A percentile compares a stretch with the other conserved stretches of the same genome.
These are phyloP conservation scores for Trichosporon coremiiforme DNA, from an alignment of 1,284 basidiomycete genomes.

Conservation along the genomic window DNA sequence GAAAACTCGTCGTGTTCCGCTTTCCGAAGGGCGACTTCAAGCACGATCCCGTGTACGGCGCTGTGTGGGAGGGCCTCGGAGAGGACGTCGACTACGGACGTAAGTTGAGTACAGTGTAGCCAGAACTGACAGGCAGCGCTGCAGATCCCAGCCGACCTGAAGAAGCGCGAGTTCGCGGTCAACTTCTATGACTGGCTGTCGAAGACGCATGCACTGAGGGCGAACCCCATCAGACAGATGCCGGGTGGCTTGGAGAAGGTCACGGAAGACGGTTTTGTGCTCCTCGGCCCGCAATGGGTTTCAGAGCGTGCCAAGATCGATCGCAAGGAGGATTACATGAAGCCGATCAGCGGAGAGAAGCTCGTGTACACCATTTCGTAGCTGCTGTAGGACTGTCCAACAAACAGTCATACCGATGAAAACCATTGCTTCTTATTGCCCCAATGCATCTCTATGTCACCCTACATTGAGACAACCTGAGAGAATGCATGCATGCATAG, in stretches of 20 bases:
- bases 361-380: slow-evolving; percentile 19
- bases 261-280: slow-evolving; percentile 21
- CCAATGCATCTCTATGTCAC: no score
- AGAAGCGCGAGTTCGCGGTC: slow-evolving; percentile 21
- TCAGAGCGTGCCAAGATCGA: not conserved
- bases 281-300: slow-evolving; percentile 19
- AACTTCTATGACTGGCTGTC: slow-evolving; percentile 19
- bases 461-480: no score
- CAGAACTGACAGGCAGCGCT: not conserved
- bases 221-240: slow-evolving; percentile 25
- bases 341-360: slow-evolving; percentile 26
- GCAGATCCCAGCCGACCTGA: slow-evolving; percentile 15
- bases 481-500: not conserved
- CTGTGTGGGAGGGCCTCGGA: slow-evolving; percentile 29
- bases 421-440: not conserved
- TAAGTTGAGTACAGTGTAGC: not conserved
- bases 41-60: slow-evolving; percentile 23
- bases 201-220: not conserved
- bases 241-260: slow-evolving; percentile 24
- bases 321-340: slow-evolving; percentile 21
- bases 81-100: slow-evolving; percentile 22
- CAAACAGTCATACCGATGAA: not conserved
- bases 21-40: not conserved
- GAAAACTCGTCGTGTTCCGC: slow-evolving; percentile 17
- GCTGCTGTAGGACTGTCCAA: no score